These are phyloP conservation scores for Nigrospora osmanthi DNA, from an alignment of 2,329 filamentous ascomycete species.

Conservation along the genomic window DNA sequence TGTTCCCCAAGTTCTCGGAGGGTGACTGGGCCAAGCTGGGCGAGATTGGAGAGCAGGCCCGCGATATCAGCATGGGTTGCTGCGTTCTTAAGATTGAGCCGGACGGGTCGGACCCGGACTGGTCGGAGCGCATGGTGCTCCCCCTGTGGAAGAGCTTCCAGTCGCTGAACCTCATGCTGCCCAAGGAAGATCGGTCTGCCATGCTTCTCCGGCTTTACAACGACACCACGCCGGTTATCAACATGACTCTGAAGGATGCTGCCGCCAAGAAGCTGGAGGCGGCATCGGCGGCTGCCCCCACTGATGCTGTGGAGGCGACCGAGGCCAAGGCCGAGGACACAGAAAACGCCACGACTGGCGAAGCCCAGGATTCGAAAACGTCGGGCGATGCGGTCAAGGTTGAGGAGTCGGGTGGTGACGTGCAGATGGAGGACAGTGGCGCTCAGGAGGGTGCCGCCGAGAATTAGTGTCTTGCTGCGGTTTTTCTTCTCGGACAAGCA, in stretches of 20 bases:
- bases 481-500: too few relatives aligned
- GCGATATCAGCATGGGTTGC: conserved; percentile 80
- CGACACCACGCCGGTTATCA: conserved; percentile 77
- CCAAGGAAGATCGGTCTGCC: conserved; percentile 89
- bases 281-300: conserved; percentile 24
- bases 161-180: conserved; percentile 92
- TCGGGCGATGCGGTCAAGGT: conserved; percentile 1
- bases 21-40: conserved; percentile 68
- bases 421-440: too few relatives aligned
- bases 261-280: conserved; percentile 30
- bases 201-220: conserved; percentile 91
- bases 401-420: not conserved
- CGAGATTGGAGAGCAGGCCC: conserved; percentile 80
- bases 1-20: conserved; percentile 85
- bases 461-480: too few relatives aligned
- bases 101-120: conserved; percentile 51
- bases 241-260: conserved; percentile 50
- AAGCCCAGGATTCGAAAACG: conserved; percentile 7
- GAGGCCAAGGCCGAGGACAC: conserved; percentile 7
- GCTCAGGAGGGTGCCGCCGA: too few relatives aligned
- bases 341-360: not conserved
- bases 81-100: conserved; percentile 82
- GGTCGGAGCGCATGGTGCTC: conserved; percentile 73
- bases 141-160: conserved; percentile 92
- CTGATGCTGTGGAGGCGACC: conserved; percentile 12